phyloP scores from a whole-genome alignment of 257 asterid genomes.

The Gentiana dahurica region DNA sequence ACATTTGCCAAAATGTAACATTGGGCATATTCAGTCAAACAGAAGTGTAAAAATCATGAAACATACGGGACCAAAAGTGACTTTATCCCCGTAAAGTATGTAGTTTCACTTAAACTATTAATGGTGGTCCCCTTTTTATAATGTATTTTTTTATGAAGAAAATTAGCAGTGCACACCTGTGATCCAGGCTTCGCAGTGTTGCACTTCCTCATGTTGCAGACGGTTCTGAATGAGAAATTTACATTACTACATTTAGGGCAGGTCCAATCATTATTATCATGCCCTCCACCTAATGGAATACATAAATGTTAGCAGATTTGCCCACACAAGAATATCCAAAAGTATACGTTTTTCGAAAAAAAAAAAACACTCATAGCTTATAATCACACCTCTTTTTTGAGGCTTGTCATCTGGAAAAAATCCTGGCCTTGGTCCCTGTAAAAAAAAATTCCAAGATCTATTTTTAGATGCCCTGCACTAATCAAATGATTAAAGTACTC shows the following conservation, averaged over 20 bases:
- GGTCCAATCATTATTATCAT: conserved; percentile 81
- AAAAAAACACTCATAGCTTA: conserved; percentile 9
- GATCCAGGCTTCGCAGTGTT: conserved; percentile 86
- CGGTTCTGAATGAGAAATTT: conserved; percentile 73
- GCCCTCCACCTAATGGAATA: conserved; percentile 53
- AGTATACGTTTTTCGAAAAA: neutral
- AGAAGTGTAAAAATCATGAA: too few relatives aligned
- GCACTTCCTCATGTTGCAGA: conserved; percentile 95
- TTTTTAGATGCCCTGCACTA: neutral
- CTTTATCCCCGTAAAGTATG: too few relatives aligned
- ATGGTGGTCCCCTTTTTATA: neutral
- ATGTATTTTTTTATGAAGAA: neutral
- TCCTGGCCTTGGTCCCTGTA: conserved; percentile 70
- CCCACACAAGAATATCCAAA: neutral
- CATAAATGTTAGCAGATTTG: conserved; percentile 5
- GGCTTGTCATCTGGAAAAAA: conserved; percentile 52
- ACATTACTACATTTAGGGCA: conserved; percentile 91
- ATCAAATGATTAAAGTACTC: neutral
- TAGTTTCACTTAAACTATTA: neutral
- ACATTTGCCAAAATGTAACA: too few relatives aligned
- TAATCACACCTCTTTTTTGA: conserved; percentile 44
- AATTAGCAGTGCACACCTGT: conserved; percentile 36
- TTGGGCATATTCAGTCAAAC: too few relatives aligned
- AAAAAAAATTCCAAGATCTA: neutral
- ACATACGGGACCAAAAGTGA: neutral